Percentiles rank a stretch among this genome's conserved stretches.
These are phyloP conservation scores for Petunia hybrid DNA, from an alignment of 305 asterid genomes.

Conservation along the genomic window DNA sequence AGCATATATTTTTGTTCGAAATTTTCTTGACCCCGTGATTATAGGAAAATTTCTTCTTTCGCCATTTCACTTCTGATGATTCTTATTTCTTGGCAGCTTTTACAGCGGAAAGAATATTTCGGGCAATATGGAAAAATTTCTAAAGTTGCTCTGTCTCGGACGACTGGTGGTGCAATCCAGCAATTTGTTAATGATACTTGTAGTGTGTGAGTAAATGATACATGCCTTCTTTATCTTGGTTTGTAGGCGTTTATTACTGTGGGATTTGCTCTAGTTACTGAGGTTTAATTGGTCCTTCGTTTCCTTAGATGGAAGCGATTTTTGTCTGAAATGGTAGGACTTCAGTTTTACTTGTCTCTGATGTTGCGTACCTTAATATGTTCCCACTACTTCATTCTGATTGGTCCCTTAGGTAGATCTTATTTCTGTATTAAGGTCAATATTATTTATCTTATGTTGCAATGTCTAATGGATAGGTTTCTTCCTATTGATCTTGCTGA, in stretches of 20 bases:
- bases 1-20: slow-evolving; percentile 34
- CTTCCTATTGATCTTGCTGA: slow-evolving; percentile 23
- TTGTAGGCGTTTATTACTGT: slow-evolving; percentile 14
- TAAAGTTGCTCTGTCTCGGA: slow-evolving; percentile 90
- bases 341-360: background rate
- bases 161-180: slow-evolving; percentile 94
- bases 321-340: background rate
- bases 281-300: background rate
- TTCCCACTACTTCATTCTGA: slow-evolving; percentile 18
- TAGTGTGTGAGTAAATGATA: slow-evolving; percentile 73
- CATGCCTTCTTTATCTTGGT: background rate
- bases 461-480: background rate
- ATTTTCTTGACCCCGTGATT: slow-evolving; percentile 31
- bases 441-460: slow-evolving; percentile 18
- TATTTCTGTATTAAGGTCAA: slow-evolving; percentile 17
- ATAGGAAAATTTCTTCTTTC: background rate
- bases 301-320: slow-evolving; percentile 23
- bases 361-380: slow-evolving; percentile 4
- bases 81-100: slow-evolving; percentile 56
- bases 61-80: slow-evolving; percentile 27
- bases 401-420: slow-evolving; percentile 13
- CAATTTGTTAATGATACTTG: slow-evolving; percentile 87
- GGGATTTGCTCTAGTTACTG: slow-evolving; percentile 16
- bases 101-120: slow-evolving; percentile 84
- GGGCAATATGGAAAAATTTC: slow-evolving; percentile 96